Base-by-base conservation (phyloP, 495 filamentous ascomycete species). In the Aspergillus saccharolyticus region DNA sequence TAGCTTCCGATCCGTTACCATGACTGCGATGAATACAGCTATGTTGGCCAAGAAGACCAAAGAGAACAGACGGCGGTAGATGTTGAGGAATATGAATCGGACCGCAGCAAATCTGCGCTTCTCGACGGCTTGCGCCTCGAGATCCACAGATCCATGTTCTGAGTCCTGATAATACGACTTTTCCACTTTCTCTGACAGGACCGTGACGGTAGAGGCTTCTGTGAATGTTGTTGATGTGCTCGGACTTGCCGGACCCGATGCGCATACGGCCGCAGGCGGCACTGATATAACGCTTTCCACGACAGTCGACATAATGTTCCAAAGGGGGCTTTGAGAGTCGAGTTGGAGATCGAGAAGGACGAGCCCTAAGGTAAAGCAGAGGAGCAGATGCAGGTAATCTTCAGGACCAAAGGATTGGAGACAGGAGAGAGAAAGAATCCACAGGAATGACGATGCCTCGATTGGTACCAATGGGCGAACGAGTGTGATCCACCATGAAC, bases 41-140 rank as follows among this genome's bases (percentile, higher is more conserved):
- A 81, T 44, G 60, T 87, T 87, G 62, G 69, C 73, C 12, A 75
- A 53, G 49, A 82, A 78, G 16, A 82, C 76, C 16, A 83, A 30
- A 1, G 73, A 70, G 65, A 83, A 85, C 1, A 85, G 73, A 3
- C 78, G 75, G 25, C 80, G 77, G 58, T 82, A 82, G 3, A 80
- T 63, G 49, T 71, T 71, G 46, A 80, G 56, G 47, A 74, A 56
- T 17, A 68, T 64, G 62, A 74, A 77, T 7, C 80, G 71, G 28
- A 71, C 33, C 21, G 58, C 61, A 33, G 70, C 60, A 30, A 70
- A 59, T 19, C 52, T 52, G 43, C 60, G 69, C 42, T 78, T 74
- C 56, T 70, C 72, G 22, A 50, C 56, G 10, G 63, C 62, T 53
- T 79, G 74, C 12, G 71, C 68, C 53, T 80, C 78, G 19, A 78